A percentile compares a stretch with the other conserved stretches of the same genome.
Conservation (phyloP, 192 early-diverging fungal species). For the Chytriomyces confervae region DNA sequence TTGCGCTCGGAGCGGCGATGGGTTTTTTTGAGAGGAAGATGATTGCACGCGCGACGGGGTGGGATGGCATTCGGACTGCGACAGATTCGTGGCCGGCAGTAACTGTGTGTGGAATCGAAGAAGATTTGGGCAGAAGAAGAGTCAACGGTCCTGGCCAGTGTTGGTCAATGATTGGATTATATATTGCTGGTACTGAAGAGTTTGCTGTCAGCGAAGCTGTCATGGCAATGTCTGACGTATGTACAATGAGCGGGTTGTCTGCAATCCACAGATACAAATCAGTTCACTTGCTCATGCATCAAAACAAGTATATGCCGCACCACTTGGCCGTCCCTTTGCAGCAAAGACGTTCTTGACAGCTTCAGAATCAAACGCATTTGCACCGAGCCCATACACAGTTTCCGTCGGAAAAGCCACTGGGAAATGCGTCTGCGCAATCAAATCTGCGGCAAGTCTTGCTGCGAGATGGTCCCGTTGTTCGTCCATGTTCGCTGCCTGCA, state of each 20-base stretch:
- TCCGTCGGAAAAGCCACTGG: slow-evolving; percentile 95
- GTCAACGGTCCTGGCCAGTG: slow-evolving; percentile 97
- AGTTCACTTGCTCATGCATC: background rate
- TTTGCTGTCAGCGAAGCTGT: slow-evolving; percentile 67
- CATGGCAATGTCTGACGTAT: slow-evolving; percentile 91
- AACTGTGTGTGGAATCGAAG: slow-evolving; percentile 74
- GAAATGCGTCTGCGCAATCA: background rate
- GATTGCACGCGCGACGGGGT: slow-evolving; percentile 88
- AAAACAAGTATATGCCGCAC: background rate
- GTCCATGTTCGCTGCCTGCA: background rate
- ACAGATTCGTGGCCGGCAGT: slow-evolving; percentile 87
- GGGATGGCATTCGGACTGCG: slow-evolving; percentile 88
- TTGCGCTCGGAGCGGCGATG: slow-evolving; percentile 97
- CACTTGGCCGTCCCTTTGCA: slow-evolving; percentile 83
- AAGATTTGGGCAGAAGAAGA: slow-evolving; percentile 78
- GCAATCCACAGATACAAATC: background rate
- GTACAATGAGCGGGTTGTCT: slow-evolving; percentile 99
- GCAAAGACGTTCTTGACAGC: slow-evolving; percentile 80
- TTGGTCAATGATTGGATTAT: slow-evolving; percentile 66
- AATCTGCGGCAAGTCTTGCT: slow-evolving; percentile 1
- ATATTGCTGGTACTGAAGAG: slow-evolving; percentile 46
- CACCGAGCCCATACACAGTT: slow-evolving; percentile 96
- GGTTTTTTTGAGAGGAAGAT: slow-evolving; percentile 85
- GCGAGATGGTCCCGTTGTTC: slow-evolving; percentile 10
- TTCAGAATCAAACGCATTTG: slow-evolving; percentile 73